phyloP scores from a whole-genome alignment of 768 basidiomycete genomes.

The Phaffia tasmanica region DNA sequence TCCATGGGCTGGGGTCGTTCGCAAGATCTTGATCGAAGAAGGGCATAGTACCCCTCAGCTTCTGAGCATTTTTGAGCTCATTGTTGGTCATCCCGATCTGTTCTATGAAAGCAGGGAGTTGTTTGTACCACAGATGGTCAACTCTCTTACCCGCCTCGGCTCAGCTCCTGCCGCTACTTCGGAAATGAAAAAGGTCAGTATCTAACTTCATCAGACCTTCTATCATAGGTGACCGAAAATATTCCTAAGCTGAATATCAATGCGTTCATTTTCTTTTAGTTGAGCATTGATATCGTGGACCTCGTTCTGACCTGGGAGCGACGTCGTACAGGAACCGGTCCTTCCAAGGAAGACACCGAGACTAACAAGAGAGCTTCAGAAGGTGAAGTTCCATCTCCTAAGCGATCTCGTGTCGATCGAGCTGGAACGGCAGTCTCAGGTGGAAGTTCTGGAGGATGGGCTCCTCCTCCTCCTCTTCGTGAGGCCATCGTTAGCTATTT shows the following conservation, averaged over 20 bases:
- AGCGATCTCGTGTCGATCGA: constrained; percentile 37
- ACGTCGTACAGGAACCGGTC: constrained; percentile 34
- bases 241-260: background rate
- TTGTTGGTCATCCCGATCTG: constrained; percentile 77
- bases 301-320: constrained; percentile 86
- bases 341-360: constrained; percentile 42
- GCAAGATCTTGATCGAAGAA: constrained; percentile 79
- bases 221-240: background rate
- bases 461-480: constrained; percentile 63
- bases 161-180: constrained; percentile 54
- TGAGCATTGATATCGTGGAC: constrained; percentile 83
- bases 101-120: constrained; percentile 88
- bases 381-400: constrained; percentile 27
- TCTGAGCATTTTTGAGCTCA: constrained; percentile 76
- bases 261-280: constrained; percentile 14
- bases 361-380: constrained; percentile 27
- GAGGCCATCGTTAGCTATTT: constrained; percentile 93
- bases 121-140: constrained; percentile 87
- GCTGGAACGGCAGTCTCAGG: constrained; percentile 37
- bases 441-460: constrained; percentile 45
- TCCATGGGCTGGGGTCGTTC: constrained; percentile 74
- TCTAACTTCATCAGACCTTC: background rate
- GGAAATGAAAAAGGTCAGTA: constrained; percentile 55
- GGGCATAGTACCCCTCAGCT: constrained; percentile 54
- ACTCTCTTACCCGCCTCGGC: constrained; percentile 78